phyloP scores from a whole-genome alignment of 371 early-diverging fungal species.

The Gilbertella persicaria region DNA sequence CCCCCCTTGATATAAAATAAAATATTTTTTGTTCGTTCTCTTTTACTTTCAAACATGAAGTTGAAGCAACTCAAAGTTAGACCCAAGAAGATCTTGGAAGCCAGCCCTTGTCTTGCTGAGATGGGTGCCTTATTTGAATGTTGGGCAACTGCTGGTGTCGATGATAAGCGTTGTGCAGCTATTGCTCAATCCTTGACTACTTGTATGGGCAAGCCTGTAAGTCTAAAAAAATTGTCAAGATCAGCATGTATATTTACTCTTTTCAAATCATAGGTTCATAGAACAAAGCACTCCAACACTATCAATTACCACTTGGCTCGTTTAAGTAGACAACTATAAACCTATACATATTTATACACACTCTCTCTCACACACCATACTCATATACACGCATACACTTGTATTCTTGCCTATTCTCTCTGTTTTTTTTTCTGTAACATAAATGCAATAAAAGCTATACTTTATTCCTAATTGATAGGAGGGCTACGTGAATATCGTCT shows the following conservation, averaged over 20 bases:
- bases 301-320: slow-evolving; percentile 71
- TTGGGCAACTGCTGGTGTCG: slow-evolving; percentile 63
- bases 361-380: no score
- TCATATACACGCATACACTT: no score
- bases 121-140: slow-evolving; percentile 71
- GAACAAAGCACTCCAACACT: slow-evolving; percentile 56
- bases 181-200: slow-evolving; percentile 58
- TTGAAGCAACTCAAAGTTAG: slow-evolving; percentile 68
- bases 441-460: background rate
- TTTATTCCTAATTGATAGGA: background rate
- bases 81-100: slow-evolving; percentile 64
- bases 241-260: background rate
- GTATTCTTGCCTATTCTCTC: background rate
- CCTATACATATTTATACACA: no score
- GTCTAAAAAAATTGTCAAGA: slow-evolving; percentile 9
- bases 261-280: slow-evolving; percentile 41
- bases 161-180: slow-evolving; percentile 59
- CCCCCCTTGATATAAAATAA: background rate
- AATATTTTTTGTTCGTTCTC: slow-evolving; percentile 6
- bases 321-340: slow-evolving; percentile 59
- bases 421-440: background rate
- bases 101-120: slow-evolving; percentile 65
- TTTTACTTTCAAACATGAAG: slow-evolving; percentile 46
- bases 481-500: slow-evolving; percentile 22
- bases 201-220: slow-evolving; percentile 67